Percentiles rank a stretch among this genome's conserved stretches.
Evolutionary conservation across 192 early-diverging fungal genomes (phyloP).

Genomic region (Dimargaris cristalligena): DNA sequence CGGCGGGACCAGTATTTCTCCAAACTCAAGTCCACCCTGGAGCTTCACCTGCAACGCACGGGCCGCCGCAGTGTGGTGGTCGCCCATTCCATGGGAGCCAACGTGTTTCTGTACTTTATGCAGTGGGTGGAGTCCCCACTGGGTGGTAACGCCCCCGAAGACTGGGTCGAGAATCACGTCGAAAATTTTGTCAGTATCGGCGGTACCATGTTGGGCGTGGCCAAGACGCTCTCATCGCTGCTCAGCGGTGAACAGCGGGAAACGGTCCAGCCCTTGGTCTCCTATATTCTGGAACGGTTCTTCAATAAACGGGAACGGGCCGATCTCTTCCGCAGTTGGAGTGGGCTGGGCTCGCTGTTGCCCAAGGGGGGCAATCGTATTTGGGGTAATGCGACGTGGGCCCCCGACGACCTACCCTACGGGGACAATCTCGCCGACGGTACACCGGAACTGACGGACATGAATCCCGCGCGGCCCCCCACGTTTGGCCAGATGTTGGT

Average conservation of each 20-base stretch:
- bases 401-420: conserved; percentile 54
- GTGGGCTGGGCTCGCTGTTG: conserved; percentile 53
- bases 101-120: conserved; percentile 66
- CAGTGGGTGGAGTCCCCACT: conserved; percentile 59
- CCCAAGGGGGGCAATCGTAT: conserved; percentile 68
- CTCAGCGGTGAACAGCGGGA: conserved; percentile 71
- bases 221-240: conserved; percentile 61
- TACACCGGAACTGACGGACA: neutral
- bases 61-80: conserved; percentile 38
- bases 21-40: conserved; percentile 51
- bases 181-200: conserved; percentile 70
- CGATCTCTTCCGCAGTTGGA: conserved; percentile 66
- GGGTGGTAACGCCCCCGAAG: conserved; percentile 47
- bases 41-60: conserved; percentile 27
- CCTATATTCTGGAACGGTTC: conserved; percentile 69
- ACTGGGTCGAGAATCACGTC: conserved; percentile 65
- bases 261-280: conserved; percentile 58
- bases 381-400: conserved; percentile 48
- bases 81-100: conserved; percentile 38
- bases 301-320: conserved; percentile 60
- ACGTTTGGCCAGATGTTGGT: conserved; percentile 37
- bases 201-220: conserved; percentile 70
- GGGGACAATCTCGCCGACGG: neutral
- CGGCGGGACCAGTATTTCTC: conserved; percentile 69
- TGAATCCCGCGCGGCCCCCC: conserved; percentile 7